Base-by-base conservation (phyloP, 129 eudicot genomes). In the Pulicaria dysenterica region DNA sequence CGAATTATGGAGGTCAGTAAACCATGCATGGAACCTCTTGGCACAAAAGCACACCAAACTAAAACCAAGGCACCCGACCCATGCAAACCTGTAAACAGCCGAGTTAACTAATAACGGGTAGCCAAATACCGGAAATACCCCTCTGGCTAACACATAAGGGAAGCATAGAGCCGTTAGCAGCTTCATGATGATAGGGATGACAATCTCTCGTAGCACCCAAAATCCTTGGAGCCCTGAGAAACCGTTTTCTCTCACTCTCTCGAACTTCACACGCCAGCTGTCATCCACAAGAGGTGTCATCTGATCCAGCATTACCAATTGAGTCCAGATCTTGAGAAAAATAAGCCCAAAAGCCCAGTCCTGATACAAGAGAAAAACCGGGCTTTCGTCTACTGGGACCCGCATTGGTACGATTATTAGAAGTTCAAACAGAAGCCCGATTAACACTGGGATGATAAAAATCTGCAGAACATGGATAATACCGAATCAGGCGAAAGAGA, bases 301-400 rank as follows among this genome's bases (percentile, higher is more conserved):
- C 71, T 92, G 98, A 76, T 92, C 98, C 79, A 92, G 71, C 96
- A 89, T 92, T 53, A 92, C 98, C 91, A 92, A 70, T 59, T 92
- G 89, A 14, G 98, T 92, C 98, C 98, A 92, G 58, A 92, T 92
- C 87, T 92, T 92, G 6, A 92, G 86, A 72, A 92, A 86, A 62
- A 92, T 87, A 0, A 92, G 87, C 6, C 97, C 97, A 38, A 92
- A 77, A 48, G 96, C 97, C 96, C 97, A 92, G 70, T 92, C 97
- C 79, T 92, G 97, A 79, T 92, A 92, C 67, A 92, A 62, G 46
- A 89, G 91, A 81, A 92, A 89, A 68, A 89, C 91, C 4, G 97
- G 97, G 77, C 97, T 92, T 75, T 92, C 96, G 61, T 92, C 96
- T 53, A 89, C 81, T 0, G 97, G 94, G 34, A 92, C 97, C 77